These are phyloP conservation scores for Piper betle DNA, from an alignment of 164 flowering plant genomes.

Conservation along the genomic window DNA sequence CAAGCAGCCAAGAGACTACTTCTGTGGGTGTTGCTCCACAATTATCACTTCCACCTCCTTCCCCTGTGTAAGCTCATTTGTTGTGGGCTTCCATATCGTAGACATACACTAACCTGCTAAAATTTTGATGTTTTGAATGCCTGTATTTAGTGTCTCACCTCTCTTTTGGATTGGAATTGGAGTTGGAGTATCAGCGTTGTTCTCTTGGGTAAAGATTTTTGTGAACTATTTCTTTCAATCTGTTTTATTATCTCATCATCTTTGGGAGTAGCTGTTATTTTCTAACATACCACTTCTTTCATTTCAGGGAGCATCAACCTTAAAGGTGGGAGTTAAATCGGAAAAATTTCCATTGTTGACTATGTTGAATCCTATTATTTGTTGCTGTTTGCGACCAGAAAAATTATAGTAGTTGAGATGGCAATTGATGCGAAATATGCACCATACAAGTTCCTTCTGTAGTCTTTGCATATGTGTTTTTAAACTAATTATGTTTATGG, in stretches of 20 bases:
- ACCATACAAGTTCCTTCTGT: neutral
- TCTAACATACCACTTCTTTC: conserved; percentile 10
- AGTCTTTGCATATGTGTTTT: neutral
- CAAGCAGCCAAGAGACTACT: conserved; percentile 40
- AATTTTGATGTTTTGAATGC: neutral
- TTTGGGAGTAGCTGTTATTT: neutral
- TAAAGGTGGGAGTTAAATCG: conserved; percentile 41
- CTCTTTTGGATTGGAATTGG: conserved; percentile 96
- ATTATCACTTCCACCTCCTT: conserved; percentile 39
- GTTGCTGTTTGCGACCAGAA: neutral
- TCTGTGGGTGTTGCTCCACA: conserved; percentile 67
- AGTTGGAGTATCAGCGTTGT: conserved; percentile 82
- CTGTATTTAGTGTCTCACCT: conserved; percentile 62
- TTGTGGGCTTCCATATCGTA: neutral
- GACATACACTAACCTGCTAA: neutral
- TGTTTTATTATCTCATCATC: neutral
- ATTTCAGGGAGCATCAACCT: conserved; percentile 43
- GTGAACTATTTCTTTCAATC: neutral
- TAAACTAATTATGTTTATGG: neutral
- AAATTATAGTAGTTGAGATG: neutral
- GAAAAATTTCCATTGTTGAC: neutral
- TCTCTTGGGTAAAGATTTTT: conserved; percentile 54
- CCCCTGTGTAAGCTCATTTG: conserved; percentile 35
- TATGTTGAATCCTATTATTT: neutral
- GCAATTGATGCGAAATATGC: neutral